A percentile compares a stretch with the other conserved stretches of the same genome.
phyloP scores from a whole-genome alignment of 1,284 basidiomycete genomes.

The Cutaneotrichosporon cutaneum region DNA sequence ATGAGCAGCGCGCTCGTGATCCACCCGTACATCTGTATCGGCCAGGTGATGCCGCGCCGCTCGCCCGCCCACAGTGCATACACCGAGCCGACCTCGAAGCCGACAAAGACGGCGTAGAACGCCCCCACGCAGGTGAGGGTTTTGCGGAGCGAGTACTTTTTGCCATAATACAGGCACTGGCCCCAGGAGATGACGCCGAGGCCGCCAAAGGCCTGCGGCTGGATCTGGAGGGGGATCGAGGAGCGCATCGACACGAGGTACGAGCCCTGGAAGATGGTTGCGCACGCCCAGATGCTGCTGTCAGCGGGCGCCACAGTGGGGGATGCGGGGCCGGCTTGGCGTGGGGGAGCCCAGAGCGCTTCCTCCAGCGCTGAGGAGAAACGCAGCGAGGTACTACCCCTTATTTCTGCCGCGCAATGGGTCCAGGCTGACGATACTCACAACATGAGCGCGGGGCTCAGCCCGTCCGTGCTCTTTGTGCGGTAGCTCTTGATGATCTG shows the following conservation, averaged over 20 bases:
- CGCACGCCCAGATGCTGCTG: constrained; percentile 62
- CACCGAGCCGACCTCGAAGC: constrained; percentile 63
- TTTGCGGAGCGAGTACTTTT: constrained; percentile 44
- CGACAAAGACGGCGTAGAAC: constrained; percentile 57
- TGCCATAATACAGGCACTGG: constrained; percentile 65
- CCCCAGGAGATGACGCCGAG: constrained; percentile 65
- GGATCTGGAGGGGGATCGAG: constrained; percentile 66
- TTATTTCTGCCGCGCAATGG: no score
- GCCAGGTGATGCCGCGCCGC: constrained; percentile 56
- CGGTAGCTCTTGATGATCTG: constrained; percentile 69
- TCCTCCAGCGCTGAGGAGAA: no score
- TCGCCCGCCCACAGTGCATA: constrained; percentile 59
- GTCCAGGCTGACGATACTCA: constrained; percentile 28
- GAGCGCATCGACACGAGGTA: constrained; percentile 68
- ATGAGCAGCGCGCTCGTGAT: constrained; percentile 64
- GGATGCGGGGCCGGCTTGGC: neutral
- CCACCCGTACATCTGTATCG: constrained; percentile 65
- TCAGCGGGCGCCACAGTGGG: neutral
- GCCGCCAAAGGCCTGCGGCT: constrained; percentile 70
- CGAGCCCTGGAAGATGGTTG: constrained; percentile 65
- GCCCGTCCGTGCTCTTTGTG: constrained; percentile 68
- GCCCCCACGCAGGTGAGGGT: constrained; percentile 52
- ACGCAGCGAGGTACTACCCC: no score
- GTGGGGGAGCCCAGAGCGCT: neutral
- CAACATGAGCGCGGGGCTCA: constrained; percentile 70